Conservation (phyloP, 2,329 filamentous ascomycete genomes). For the Leptographium flavum region DNA sequence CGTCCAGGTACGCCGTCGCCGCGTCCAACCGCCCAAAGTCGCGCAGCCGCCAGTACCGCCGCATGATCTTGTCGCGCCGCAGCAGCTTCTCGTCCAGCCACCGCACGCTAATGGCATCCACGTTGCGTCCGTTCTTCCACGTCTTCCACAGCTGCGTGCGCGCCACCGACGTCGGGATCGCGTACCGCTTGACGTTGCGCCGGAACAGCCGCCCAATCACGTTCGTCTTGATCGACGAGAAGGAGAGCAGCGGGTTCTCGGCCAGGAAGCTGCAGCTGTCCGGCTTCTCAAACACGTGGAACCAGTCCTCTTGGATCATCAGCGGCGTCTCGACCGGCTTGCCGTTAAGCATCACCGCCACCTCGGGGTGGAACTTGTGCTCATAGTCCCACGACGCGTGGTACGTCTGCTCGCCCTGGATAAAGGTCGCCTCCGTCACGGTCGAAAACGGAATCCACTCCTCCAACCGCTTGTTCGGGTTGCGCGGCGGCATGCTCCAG, state of each 20-base stretch:
- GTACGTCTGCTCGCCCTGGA: constrained; percentile 35
- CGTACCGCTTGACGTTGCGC: constrained; percentile 21
- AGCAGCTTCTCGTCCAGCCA: constrained; percentile 32
- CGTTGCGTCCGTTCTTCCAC: constrained; percentile 27
- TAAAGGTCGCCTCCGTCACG: constrained; percentile 38
- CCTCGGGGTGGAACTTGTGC: constrained; percentile 32
- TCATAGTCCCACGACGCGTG: constrained; percentile 34
- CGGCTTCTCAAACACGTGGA: constrained; percentile 27
- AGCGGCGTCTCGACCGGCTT: constrained; percentile 33
- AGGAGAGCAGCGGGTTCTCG: constrained; percentile 37
- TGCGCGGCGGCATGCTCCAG: constrained; percentile 36
- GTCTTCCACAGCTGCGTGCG: constrained; percentile 30
- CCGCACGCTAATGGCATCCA: constrained; percentile 30
- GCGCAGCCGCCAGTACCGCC: constrained; percentile 23
- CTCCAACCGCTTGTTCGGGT: constrained; percentile 33
- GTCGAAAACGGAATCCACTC: constrained; percentile 40
- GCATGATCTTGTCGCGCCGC: constrained; percentile 23
- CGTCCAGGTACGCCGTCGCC: constrained; percentile 26
- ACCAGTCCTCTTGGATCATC: constrained; percentile 35
- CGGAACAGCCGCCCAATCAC: constrained; percentile 19
- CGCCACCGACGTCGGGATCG: constrained; percentile 26
- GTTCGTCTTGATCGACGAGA: constrained; percentile 19
- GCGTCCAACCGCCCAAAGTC: constrained; percentile 22
- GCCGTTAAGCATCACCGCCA: constrained; percentile 33
- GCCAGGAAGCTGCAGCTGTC: constrained; percentile 26